These are phyloP conservation scores for Oenanthe sinensis DNA, from an alignment of 129 eudicot species.

Conservation along the genomic window DNA sequence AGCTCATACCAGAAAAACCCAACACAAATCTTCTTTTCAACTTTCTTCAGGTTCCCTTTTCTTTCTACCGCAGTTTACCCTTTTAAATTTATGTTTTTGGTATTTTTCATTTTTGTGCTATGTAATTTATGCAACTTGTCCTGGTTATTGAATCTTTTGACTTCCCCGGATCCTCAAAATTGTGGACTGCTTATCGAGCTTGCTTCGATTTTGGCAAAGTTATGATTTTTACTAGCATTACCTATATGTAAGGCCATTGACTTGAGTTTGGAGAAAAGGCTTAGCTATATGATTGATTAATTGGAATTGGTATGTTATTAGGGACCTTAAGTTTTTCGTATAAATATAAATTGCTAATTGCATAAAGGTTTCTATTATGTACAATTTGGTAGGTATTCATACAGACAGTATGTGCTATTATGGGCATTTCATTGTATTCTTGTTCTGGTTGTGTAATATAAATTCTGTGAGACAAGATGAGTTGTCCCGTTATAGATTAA, in stretches of 20 bases:
- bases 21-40: constrained; percentile 22
- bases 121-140: not conserved
- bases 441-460: not conserved
- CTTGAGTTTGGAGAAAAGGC: not conserved
- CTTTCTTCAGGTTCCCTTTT: constrained; percentile 28
- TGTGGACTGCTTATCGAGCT: not conserved
- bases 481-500: not conserved
- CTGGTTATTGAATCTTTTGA: not conserved
- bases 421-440: not conserved
- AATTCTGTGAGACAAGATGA: not conserved
- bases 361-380: no score
- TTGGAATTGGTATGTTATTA: no score
- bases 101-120: not conserved
- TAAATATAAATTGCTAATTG: no score
- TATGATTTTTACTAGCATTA: not conserved
- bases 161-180: not conserved
- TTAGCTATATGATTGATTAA: no score
- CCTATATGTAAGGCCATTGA: not conserved
- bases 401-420: not conserved
- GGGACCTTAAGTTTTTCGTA: no score
- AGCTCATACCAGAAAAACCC: constrained; percentile 51
- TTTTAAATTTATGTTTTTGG: not conserved
- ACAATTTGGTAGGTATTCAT: not conserved
- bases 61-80: not conserved
- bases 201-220: not conserved